Evolutionary conservation across 192 early-diverging fungal species (phyloP).

Genomic region (Umbelopsis ramanniana): DNA sequence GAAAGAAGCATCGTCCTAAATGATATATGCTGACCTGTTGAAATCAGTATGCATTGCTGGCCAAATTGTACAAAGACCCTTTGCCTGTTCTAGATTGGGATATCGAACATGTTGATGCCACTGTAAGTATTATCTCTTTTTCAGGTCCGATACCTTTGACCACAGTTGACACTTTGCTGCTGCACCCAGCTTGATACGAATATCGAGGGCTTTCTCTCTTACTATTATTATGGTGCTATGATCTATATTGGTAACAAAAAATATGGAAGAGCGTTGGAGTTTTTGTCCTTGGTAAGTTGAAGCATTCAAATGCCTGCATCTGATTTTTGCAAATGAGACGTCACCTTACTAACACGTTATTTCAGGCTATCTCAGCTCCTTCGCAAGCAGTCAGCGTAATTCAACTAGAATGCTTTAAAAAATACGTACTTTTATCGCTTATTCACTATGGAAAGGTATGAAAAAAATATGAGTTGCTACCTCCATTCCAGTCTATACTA

Average conservation of each 20-base stretch:
- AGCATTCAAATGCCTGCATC: not conserved
- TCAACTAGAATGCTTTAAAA: conserved; percentile 78
- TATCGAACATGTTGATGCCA: conserved; percentile 52
- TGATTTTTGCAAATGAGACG: not conserved
- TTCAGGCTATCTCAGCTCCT: conserved; percentile 67
- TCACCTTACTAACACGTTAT: not conserved
- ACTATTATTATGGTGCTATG: conserved; percentile 82
- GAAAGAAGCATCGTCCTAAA: not conserved
- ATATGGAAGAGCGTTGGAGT: conserved; percentile 64
- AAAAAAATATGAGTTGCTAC: not conserved
- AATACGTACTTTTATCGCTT: conserved; percentile 66
- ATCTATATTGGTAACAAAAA: conserved; percentile 69
- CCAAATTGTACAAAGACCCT: conserved; percentile 53
- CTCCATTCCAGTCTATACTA: not conserved
- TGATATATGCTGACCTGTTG: not conserved
- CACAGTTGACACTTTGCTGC: not conserved
- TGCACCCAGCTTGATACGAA: conserved; percentile 26
- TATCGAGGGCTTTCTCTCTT: conserved; percentile 68
- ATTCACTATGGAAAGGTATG: conserved; percentile 58
- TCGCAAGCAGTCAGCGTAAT: conserved; percentile 65
- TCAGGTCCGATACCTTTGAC: too few relatives aligned
- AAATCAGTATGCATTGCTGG: conserved; percentile 45
- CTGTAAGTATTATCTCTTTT: conserved; percentile 28
- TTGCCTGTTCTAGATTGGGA: conserved; percentile 52
- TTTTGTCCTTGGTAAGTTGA: conserved; percentile 56